These are phyloP conservation scores for Ogataea glucozyma DNA, from an alignment of 805 yeast species.

Conservation along the genomic window DNA sequence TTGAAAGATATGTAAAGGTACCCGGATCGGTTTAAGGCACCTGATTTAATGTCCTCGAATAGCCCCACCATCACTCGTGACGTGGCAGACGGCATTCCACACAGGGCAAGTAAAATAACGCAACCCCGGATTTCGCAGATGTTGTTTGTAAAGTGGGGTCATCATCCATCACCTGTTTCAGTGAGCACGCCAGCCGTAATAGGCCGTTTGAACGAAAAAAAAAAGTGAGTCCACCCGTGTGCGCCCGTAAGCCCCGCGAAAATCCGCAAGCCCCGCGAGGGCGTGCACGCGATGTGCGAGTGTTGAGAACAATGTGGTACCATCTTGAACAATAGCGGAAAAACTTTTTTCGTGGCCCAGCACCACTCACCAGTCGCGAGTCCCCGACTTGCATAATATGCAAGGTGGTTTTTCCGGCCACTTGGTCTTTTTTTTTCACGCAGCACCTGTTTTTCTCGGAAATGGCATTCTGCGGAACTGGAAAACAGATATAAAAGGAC, in stretches of 20 bases:
- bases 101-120: no score
- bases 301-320: background rate
- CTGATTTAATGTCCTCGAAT: no score
- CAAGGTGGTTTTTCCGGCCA: constrained; percentile 14
- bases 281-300: background rate
- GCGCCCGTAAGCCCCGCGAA: constrained; percentile 9
- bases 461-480: constrained; percentile 1
- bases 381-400: constrained; percentile 5
- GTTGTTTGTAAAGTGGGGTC: constrained; percentile 6
- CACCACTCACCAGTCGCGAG: constrained; percentile 1
- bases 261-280: background rate
- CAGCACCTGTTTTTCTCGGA: background rate
- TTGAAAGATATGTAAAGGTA: background rate
- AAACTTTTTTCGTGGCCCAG: constrained; percentile 7
- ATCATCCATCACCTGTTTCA: background rate
- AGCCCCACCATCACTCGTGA: no score
- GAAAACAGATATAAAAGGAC: constrained; percentile 1
- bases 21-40: background rate
- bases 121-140: constrained; percentile 7
- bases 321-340: constrained; percentile 8
- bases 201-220: constrained; percentile 2
- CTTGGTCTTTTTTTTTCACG: constrained; percentile 6
- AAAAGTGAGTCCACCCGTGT: constrained; percentile 1
- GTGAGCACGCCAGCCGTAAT: background rate
- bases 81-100: no score